phyloP scores from a whole-genome alignment of 2,329 filamentous ascomycete genomes.

The Elsinoe perseae region DNA sequence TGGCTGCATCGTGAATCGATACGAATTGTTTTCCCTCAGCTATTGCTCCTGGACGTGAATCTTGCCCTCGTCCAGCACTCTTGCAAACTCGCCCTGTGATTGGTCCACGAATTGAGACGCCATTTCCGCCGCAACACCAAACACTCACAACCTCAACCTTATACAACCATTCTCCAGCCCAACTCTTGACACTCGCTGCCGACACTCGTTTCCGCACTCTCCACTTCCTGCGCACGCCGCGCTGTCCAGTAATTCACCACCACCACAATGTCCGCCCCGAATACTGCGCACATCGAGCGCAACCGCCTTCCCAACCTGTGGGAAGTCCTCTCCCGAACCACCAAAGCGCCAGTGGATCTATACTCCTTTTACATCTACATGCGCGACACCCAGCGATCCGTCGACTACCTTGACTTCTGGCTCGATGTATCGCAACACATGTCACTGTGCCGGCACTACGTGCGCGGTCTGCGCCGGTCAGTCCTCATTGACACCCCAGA shows the following conservation, averaged over 20 bases:
- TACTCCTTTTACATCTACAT: conserved; percentile 99
- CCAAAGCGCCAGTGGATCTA: conserved; percentile 89
- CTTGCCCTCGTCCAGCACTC: background rate
- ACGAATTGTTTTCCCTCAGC: background rate
- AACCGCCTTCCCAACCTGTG: conserved; percentile 90
- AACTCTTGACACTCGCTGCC: background rate
- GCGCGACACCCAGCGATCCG: conserved; percentile 94
- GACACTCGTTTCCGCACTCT: background rate
- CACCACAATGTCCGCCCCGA: conserved; percentile 2
- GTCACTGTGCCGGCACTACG: conserved; percentile 94
- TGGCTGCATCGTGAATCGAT: too few relatives aligned
- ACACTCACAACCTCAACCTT: conserved; percentile 4
- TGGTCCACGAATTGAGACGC: background rate
- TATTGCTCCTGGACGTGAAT: background rate
- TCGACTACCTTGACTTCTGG: conserved; percentile 99
- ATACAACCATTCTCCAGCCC: background rate
- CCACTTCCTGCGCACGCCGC: background rate
- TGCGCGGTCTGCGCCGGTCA: conserved; percentile 86
- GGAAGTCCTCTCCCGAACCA: conserved; percentile 88
- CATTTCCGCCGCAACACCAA: conserved; percentile 6
- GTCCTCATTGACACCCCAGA: conserved; percentile 91
- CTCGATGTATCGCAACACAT: conserved; percentile 99
- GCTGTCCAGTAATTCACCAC: background rate
- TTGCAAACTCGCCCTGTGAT: background rate
- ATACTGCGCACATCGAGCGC: conserved; percentile 35